Evolutionary conservation across 768 basidiomycete species (phyloP).

Genomic region (Pholiota molesta): DNA sequence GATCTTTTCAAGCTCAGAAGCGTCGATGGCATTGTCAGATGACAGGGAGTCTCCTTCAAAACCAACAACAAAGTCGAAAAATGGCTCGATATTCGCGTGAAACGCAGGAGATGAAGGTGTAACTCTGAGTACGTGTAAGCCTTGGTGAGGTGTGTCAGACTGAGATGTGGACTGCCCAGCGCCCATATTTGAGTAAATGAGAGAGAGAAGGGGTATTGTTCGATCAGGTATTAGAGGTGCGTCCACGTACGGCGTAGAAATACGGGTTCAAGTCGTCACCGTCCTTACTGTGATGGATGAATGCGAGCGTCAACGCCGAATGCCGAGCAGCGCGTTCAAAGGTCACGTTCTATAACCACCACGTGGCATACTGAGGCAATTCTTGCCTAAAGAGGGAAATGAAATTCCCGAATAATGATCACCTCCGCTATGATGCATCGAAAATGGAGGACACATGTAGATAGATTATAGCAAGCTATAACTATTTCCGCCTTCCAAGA

Average conservation of each 20-base stretch:
- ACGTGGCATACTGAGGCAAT: background rate
- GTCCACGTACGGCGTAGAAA: background rate
- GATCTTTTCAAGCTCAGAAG: constrained; percentile 72
- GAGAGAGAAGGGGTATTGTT: background rate
- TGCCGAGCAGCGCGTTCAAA: too few species aligned
- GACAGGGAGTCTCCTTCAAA: constrained; percentile 71
- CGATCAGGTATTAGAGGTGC: background rate
- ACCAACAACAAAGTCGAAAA: constrained; percentile 97
- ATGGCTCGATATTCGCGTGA: constrained; percentile 82
- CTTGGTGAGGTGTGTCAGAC: constrained; percentile 55
- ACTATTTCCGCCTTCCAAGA: too few species aligned
- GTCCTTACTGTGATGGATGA: too few species aligned
- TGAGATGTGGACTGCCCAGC: constrained; percentile 70
- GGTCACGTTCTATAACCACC: background rate
- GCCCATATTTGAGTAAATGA: constrained; percentile 52
- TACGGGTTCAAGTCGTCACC: background rate
- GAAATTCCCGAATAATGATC: constrained; percentile 2
- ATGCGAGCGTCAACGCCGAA: too few species aligned
- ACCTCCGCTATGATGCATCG: background rate
- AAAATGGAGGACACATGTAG: background rate
- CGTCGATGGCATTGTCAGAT: constrained; percentile 61
- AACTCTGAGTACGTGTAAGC: constrained; percentile 87
- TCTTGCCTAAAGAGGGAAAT: background rate
- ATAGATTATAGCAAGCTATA: too few species aligned
- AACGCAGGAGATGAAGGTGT: constrained; percentile 90